phyloP scores from a whole-genome alignment of 768 basidiomycete species.

The Boletus reticuloceps region DNA sequence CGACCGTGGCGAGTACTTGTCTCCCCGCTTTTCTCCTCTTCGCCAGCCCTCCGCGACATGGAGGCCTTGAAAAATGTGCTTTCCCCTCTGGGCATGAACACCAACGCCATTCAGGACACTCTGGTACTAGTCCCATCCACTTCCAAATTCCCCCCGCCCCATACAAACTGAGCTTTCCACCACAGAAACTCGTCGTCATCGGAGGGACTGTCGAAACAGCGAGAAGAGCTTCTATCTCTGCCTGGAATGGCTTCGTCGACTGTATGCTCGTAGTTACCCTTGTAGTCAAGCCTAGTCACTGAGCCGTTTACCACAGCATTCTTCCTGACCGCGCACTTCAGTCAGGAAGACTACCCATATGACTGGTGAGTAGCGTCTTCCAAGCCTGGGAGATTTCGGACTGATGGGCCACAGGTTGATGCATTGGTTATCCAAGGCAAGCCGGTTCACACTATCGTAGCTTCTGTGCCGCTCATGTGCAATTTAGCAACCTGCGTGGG shows the following conservation, averaged over 20 bases:
- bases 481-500: conserved; percentile 84
- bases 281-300: background rate
- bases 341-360: conserved; percentile 83
- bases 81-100: conserved; percentile 66
- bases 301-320: conserved; percentile 50
- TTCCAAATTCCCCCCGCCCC: background rate
- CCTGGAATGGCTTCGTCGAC: conserved; percentile 88
- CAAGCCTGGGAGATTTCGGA: background rate
- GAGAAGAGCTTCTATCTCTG: conserved; percentile 73
- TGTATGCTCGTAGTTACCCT: conserved; percentile 41
- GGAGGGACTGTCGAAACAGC: conserved; percentile 88
- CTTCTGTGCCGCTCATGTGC: conserved; percentile 14
- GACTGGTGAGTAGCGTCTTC: conserved; percentile 56
- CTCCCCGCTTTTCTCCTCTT: conserved; percentile 35
- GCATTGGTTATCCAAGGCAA: conserved; percentile 85
- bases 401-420: conserved; percentile 56
- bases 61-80: conserved; percentile 68
- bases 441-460: conserved; percentile 7
- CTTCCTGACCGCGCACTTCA: conserved; percentile 88
- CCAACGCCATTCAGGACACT: conserved; percentile 74
- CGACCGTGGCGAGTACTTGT: conserved; percentile 30
- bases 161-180: background rate
- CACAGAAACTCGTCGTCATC: conserved; percentile 84
- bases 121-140: conserved; percentile 44
- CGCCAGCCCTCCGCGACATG: conserved; percentile 45